Evolutionary conservation across 257 asterid genomes (phyloP), one percentile per base, ranked within the genome.

Genomic region (Solanum okadae): DNA sequence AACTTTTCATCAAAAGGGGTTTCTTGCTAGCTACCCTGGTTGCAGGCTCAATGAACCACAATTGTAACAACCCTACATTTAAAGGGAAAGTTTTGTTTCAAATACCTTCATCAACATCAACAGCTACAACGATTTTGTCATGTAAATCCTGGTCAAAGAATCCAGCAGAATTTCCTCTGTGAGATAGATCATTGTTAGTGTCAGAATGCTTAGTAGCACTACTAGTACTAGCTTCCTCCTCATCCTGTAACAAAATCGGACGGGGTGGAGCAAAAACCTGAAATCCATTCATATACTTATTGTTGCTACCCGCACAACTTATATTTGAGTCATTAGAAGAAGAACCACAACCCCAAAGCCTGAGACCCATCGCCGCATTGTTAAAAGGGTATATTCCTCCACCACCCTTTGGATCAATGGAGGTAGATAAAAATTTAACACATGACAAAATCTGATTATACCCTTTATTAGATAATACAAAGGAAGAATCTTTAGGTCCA

Each of bases 101-200:
- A 73, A 27, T 94, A 95, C 98, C 98, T 90, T 96, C 99, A 91
- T 95, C 99, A 46, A 88, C 88, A 88, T 88, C 90, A 84, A 88
- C 90, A 84, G 88, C 90, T 33, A 88, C 88, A 38, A 70, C 85
- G 3, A 88, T 33, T 72, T 73, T 88, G 1, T 71, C 76, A 18
- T 65, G 81, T 33, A 65, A 65, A 81, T 81, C 77, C 11, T 73
- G 29, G 31, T 52, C 2, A 79, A 79, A 52, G 87, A 88, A 88
- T 34, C 84, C 84, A 83, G 20, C 59, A 33, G 75, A 71, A 4
- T 16, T 83, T 56, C 88, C 90, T 82, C 76, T 46, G 31, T 42
- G 44, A 67, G 68, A 67, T 29, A 27, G 5, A 11, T 56, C 38
- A 31, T 34, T 59, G 25, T 88, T 18, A 37, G 31, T 70, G 22